Evolutionary conservation across 2,329 filamentous ascomycete species (phyloP).

Genomic region (Blastomyces silverae): DNA sequence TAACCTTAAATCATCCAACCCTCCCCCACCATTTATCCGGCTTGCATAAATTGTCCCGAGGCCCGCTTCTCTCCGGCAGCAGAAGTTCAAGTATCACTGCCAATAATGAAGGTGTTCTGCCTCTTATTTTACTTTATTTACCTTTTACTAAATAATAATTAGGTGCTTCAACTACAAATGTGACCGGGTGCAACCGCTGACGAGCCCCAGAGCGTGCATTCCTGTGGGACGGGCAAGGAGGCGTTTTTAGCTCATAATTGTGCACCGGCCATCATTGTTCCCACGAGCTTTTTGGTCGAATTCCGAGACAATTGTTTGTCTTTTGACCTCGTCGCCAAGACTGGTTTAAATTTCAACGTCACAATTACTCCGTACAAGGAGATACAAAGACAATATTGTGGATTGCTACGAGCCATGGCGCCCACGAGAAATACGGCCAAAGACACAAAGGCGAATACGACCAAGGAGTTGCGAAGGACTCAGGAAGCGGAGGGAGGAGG

Average conservation of each 20-base stretch:
- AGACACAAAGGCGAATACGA: neutral
- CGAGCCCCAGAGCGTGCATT: neutral
- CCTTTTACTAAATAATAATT: neutral
- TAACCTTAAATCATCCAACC: conserved; percentile 9
- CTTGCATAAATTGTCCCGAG: neutral
- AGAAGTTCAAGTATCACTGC: too few relatives aligned
- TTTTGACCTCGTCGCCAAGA: neutral
- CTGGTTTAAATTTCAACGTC: neutral
- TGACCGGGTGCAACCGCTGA: neutral
- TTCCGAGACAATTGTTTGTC: neutral
- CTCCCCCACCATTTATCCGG: neutral
- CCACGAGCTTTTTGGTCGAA: neutral
- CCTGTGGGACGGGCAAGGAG: neutral
- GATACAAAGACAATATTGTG: neutral
- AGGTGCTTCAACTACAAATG: neutral
- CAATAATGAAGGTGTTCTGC: too few relatives aligned
- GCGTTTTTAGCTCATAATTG: neutral
- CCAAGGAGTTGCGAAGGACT: neutral
- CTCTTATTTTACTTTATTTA: neutral
- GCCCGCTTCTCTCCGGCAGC: neutral
- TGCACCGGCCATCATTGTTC: neutral
- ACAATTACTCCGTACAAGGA: neutral
- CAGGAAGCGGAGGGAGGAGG: neutral
- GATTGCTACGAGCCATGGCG: neutral
- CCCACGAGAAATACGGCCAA: neutral